Evolutionary conservation across 768 basidiomycete species (phyloP).

Genomic region (Rossbeevera mucosa): DNA sequence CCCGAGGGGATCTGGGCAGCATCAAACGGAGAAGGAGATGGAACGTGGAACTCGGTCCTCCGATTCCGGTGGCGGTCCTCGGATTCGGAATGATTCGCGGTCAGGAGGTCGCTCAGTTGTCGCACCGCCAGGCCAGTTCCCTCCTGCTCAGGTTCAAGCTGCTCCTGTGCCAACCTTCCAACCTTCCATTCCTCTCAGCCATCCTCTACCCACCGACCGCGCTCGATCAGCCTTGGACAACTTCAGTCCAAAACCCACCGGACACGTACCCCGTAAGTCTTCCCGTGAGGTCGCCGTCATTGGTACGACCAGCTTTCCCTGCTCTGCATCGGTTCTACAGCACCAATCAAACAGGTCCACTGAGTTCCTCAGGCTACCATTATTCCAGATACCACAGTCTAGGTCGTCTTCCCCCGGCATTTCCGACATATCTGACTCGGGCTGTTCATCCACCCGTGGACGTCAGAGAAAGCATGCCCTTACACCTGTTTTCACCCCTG

Average conservation of each 20-base stretch:
- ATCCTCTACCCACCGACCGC: slow-evolving; percentile 26
- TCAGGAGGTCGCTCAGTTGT: slow-evolving; percentile 54
- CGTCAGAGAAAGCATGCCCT: slow-evolving; percentile 34
- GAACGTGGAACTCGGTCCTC: slow-evolving; percentile 11
- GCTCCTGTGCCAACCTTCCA: slow-evolving; percentile 36
- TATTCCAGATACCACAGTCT: slow-evolving; percentile 36
- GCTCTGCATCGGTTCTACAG: slow-evolving; percentile 25
- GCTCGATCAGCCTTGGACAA: slow-evolving; percentile 49
- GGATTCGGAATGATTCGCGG: slow-evolving; percentile 29
- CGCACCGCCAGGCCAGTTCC: slow-evolving; percentile 66
- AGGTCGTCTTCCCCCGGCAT: slow-evolving; percentile 30
- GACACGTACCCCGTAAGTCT: slow-evolving; percentile 40
- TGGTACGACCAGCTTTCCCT: slow-evolving; percentile 37
- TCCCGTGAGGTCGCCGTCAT: slow-evolving; percentile 53
- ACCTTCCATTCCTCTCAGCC: slow-evolving; percentile 14
- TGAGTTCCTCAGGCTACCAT: slow-evolving; percentile 33
- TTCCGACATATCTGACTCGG: slow-evolving; percentile 31
- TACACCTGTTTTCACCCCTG: slow-evolving; percentile 28
- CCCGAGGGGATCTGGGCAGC: slow-evolving; percentile 18
- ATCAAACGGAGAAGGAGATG: slow-evolving; percentile 23
- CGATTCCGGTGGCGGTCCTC: slow-evolving; percentile 27
- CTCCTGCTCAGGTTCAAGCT: slow-evolving; percentile 29
- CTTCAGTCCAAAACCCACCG: slow-evolving; percentile 25
- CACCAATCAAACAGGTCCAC: slow-evolving; percentile 25
- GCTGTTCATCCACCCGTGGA: slow-evolving; percentile 24